Conservation (phyloP, 495 filamentous ascomycete genomes). For the Neurospora intermedia region DNA sequence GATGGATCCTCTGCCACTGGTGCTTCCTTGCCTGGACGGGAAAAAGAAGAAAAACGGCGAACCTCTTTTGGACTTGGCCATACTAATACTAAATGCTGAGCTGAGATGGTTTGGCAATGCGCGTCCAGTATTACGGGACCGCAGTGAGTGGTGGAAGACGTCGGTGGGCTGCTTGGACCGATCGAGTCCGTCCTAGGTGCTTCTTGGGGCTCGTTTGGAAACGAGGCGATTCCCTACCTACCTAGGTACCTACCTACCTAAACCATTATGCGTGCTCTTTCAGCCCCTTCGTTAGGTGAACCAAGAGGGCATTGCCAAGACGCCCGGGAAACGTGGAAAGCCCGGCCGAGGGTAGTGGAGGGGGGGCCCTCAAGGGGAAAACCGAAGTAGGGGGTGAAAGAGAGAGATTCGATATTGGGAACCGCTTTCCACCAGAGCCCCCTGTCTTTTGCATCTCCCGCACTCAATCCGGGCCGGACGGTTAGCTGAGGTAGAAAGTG, state of each 20-base stretch:
- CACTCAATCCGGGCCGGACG: not conserved
- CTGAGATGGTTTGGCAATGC: not conserved
- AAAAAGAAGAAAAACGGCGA: not conserved
- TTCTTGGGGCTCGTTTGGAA: no score
- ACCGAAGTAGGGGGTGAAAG: not conserved
- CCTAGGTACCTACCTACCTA: no score
- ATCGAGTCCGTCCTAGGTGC: no score
- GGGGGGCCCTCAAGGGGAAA: not conserved
- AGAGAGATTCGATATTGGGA: not conserved
- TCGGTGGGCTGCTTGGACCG: not conserved
- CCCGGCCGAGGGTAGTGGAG: not conserved
- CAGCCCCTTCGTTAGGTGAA: not conserved
- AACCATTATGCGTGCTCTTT: not conserved
- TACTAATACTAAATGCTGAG: not conserved
- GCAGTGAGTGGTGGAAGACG: not conserved
- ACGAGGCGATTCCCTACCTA: not conserved
- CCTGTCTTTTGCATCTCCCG: not conserved
- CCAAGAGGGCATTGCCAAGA: not conserved
- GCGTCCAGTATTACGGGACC: conserved; percentile 13
- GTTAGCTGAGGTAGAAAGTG: not conserved
- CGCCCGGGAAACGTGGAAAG: not conserved
- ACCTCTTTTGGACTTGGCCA: not conserved
- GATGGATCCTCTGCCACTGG: not conserved
- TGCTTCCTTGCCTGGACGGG: not conserved
- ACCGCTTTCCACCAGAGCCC: not conserved